These are phyloP conservation scores for Pugionium cornutum DNA, from an alignment of 345 rosid genomes.

Conservation along the genomic window DNA sequence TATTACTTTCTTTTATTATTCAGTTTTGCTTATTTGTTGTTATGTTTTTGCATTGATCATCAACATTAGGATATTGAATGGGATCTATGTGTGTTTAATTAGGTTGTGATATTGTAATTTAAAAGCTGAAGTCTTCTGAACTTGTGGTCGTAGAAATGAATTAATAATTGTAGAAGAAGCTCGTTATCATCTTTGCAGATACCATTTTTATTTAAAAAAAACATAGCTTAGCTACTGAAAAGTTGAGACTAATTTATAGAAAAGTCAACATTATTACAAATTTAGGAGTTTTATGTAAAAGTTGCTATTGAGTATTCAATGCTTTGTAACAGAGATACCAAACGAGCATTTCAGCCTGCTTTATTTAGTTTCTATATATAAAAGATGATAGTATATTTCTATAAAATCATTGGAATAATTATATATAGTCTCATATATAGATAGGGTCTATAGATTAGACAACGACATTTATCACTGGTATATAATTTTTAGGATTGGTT, in stretches of 20 bases:
- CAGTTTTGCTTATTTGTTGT: too few relatives aligned
- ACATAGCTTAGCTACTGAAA: conserved; percentile 32
- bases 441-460: conserved; percentile 13
- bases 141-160: conserved; percentile 11
- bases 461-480: conserved; percentile 25
- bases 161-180: conserved; percentile 16
- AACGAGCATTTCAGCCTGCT: conserved; percentile 13
- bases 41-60: too few relatives aligned
- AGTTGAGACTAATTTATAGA: conserved; percentile 25
- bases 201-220: too few relatives aligned
- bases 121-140: conserved; percentile 5
- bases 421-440: not conserved
- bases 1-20: too few relatives aligned
- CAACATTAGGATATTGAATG: too few relatives aligned
- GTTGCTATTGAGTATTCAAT: conserved; percentile 37
- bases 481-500: not conserved
- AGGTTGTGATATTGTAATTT: too few relatives aligned
- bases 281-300: conserved; percentile 26
- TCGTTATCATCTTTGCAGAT: conserved; percentile 23
- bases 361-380: conserved; percentile 15
- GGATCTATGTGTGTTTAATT: too few relatives aligned
- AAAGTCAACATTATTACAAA: conserved; percentile 33
- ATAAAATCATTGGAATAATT: not conserved
- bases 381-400: not conserved
- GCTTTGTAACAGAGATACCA: conserved; percentile 37